Base-by-base conservation (phyloP, 768 basidiomycete species). In the Floccularia luteovirens region DNA sequence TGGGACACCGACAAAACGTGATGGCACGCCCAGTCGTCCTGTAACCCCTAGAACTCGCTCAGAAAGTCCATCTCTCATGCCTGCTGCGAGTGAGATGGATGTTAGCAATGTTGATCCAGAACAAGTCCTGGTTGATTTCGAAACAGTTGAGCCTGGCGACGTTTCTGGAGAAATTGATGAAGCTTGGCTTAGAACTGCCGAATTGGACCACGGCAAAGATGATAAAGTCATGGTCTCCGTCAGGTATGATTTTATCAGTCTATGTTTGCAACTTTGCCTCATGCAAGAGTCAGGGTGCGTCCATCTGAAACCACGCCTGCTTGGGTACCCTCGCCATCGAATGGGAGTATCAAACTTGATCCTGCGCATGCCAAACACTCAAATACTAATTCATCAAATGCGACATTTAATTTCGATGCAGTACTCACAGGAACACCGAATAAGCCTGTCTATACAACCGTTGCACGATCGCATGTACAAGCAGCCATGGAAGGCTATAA, bases 401-500 rank as follows among this genome's bases (percentile, higher is more conserved):
- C 58, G 0, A 37, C 66, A 8, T 89, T 83, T 60, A 70, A 69
- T 28, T 87, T 86, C 47, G 85, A 89, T 48, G 75, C 82, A 25
- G 71, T 90, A 43, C 75, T 89, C 37, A 87, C 80, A 3, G 83
- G 83, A 0, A 79, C 82, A 1, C 77, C 81, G 24, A 90, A 88
- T 61, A 87, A 86, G 51, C 77, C 81, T 0, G 67, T 90, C 5
- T 91, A 90, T 55, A 77, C 72, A 30, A 74, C 80, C 3, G 79
- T 84, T 12, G 89, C 83, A 1, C 74, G 77, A 10, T 81, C 78
- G 2, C 89, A 90, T 52, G 87, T 90, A 1, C 77, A 75, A 42
- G 89, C 92, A 3, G 90, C 93, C 7, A 96, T 98, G 91, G 89
- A 90, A 37, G 96, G 96, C 13, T 98, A 79, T 70, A 97, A 98